A percentile compares a stretch with the other conserved stretches of the same genome.
Conservation (phyloP, 176 grass and related monocot genomes). For the Aegilops tauschii region DNA sequence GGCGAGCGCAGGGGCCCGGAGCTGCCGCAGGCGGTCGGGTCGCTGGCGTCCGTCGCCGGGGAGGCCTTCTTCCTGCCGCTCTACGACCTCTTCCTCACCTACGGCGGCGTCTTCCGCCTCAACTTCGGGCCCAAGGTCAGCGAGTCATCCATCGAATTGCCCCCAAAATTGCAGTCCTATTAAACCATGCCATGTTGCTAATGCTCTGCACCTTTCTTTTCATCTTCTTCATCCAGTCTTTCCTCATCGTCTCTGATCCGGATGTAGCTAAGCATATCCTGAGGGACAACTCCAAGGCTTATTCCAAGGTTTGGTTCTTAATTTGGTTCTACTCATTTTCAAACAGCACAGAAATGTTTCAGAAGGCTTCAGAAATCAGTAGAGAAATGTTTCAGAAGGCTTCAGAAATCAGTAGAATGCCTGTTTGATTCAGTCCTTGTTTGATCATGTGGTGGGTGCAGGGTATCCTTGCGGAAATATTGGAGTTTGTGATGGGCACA, state of each 20-base stretch:
- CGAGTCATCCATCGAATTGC: not conserved
- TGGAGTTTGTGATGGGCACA: constrained; percentile 95
- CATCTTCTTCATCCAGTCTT: constrained; percentile 51
- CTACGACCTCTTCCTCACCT: constrained; percentile 84
- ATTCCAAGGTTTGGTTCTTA: constrained; percentile 68
- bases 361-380: not conserved
- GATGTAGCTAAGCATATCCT: constrained; percentile 86
- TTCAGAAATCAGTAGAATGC: not conserved
- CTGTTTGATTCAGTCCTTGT: not conserved
- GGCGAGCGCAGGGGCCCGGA: constrained; percentile 29
- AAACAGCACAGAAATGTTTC: not conserved
- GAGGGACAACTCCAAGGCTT: constrained; percentile 79
- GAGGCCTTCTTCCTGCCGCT: constrained; percentile 92
- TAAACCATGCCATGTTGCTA: not conserved
- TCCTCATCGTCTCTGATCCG: constrained; percentile 96
- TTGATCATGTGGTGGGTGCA: constrained; percentile 45
- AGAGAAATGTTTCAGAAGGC: not conserved
- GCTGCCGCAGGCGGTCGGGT: constrained; percentile 76
- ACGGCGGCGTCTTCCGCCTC: constrained; percentile 97
- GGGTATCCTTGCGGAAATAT: constrained; percentile 85
- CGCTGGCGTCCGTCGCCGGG: constrained; percentile 42
- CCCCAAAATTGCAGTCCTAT: not conserved
- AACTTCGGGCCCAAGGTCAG: constrained; percentile 88
- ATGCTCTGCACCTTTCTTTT: not conserved
- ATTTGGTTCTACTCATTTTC: not conserved